phyloP scores from a whole-genome alignment of 2,329 filamentous ascomycete species.

The Fusarium succisae region DNA sequence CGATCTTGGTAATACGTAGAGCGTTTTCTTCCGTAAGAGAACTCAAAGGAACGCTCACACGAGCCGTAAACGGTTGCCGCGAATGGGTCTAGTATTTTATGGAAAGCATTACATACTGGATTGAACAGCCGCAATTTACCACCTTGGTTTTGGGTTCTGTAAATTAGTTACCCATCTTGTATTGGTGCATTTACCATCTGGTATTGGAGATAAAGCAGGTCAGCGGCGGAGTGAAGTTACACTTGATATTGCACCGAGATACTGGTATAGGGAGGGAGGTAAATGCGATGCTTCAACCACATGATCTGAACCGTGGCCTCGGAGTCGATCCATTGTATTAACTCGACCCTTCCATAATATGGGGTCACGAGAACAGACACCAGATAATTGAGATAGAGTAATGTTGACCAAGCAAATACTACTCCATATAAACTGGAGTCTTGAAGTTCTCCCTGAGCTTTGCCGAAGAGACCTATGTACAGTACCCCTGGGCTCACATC shows the following conservation, averaged over 20 bases:
- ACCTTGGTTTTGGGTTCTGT: neutral
- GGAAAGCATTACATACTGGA: conserved; percentile 9
- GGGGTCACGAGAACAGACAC: conserved; percentile 24
- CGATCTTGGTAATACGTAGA: neutral
- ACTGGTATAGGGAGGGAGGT: neutral
- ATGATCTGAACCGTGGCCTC: conserved; percentile 13
- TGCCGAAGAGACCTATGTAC: neutral
- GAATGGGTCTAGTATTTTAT: conserved; percentile 12
- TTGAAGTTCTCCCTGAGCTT: neutral
- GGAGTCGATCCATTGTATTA: conserved; percentile 22
- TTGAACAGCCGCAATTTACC: neutral
- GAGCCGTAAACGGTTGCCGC: conserved; percentile 4
- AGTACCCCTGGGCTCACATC: conserved; percentile 1
- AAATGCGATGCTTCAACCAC: neutral
- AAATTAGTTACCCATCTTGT: neutral
- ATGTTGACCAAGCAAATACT: no score
- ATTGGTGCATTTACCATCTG: neutral
- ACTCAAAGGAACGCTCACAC: conserved; percentile 2
- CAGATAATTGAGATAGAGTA: conserved; percentile 18
- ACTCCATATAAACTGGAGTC: neutral
- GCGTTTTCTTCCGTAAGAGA: neutral
- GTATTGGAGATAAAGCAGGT: conserved; percentile 9
- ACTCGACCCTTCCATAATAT: neutral
- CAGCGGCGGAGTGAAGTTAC: neutral
- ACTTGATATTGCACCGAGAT: neutral